Percentiles rank a stretch among this genome's conserved stretches.
phyloP scores from a whole-genome alignment of 2,329 filamentous ascomycete genomes.

The Paracorniculantispora psalliotae region DNA sequence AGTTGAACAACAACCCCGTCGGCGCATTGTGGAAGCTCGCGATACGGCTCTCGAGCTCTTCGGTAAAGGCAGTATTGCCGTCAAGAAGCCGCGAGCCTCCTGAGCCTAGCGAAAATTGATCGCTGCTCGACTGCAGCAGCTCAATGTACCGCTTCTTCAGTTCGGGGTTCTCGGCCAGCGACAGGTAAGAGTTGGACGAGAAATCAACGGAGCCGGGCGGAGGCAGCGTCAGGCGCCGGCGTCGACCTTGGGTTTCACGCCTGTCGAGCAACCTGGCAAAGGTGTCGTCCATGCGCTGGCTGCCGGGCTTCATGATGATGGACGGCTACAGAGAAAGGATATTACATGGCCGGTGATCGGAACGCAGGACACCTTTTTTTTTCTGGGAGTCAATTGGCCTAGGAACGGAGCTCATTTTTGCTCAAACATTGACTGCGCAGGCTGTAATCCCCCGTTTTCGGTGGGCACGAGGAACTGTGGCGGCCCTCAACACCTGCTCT shows the following conservation, averaged over 20 bases:
- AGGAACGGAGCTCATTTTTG: background rate
- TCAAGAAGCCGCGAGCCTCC: constrained; percentile 50
- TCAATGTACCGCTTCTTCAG: constrained; percentile 61
- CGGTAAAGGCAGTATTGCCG: constrained; percentile 42
- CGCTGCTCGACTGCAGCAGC: constrained; percentile 24
- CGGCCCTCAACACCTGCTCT: constrained; percentile 5
- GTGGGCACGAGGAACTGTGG: background rate
- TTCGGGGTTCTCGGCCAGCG: constrained; percentile 52
- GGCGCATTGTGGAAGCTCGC: constrained; percentile 43
- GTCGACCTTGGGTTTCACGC: constrained; percentile 29
- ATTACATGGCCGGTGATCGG: background rate
- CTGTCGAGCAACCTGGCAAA: constrained; percentile 24
- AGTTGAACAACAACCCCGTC: constrained; percentile 48
- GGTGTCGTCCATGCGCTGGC: constrained; percentile 23
- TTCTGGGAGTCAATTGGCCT: background rate
- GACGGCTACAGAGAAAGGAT: background rate
- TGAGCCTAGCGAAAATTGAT: constrained; percentile 35
- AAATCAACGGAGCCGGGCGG: constrained; percentile 69
- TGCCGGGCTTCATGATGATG: constrained; percentile 8
- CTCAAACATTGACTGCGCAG: background rate
- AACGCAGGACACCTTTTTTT: background rate
- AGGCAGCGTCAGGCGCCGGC: constrained; percentile 49
- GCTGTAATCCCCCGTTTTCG: constrained; percentile 2
- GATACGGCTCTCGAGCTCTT: constrained; percentile 42
- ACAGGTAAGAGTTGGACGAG: constrained; percentile 75